A percentile compares a stretch with the other conserved stretches of the same genome.
These are phyloP conservation scores for Cercospora brassicicola DNA, from an alignment of 2,329 filamentous ascomycete genomes.

Conservation along the genomic window DNA sequence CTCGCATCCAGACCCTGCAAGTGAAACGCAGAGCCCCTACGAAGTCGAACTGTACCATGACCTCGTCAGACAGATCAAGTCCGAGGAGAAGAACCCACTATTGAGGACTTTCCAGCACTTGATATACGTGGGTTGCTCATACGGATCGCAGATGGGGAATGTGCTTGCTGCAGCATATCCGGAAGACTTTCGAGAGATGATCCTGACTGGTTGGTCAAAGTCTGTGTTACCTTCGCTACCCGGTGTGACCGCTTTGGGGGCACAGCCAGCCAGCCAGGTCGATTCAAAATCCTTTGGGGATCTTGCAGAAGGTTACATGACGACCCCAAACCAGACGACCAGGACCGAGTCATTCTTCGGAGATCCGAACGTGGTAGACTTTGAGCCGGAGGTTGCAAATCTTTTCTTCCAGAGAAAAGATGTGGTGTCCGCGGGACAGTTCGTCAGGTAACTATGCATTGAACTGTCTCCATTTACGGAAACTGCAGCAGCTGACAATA, in stretches of 20 bases:
- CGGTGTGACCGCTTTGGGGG: constrained; percentile 12
- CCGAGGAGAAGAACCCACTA: constrained; percentile 2
- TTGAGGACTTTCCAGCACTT: constrained; percentile 11
- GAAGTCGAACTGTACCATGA: constrained; percentile 20
- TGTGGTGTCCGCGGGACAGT: constrained; percentile 21
- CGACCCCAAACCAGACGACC: constrained; percentile 16
- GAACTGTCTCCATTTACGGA: not conserved
- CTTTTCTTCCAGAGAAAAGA: constrained; percentile 20
- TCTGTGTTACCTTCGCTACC: constrained; percentile 16
- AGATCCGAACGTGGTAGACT: constrained; percentile 16
- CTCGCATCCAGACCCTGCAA: constrained; percentile 20
- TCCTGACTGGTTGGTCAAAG: constrained; percentile 25
- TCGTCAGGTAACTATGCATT: constrained; percentile 8
- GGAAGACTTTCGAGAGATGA: constrained; percentile 19
- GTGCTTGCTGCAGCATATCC: constrained; percentile 12
- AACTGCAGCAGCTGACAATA: not conserved
- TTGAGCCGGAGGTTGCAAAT: constrained; percentile 15
- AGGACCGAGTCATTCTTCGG: constrained; percentile 26
- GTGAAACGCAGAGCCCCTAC: constrained; percentile 17
- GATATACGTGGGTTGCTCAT: constrained; percentile 17
- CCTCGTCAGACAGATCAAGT: constrained; percentile 13
- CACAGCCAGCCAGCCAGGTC: constrained; percentile 17
- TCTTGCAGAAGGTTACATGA: constrained; percentile 22
- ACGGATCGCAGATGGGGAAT: constrained; percentile 17
- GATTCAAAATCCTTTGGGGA: constrained; percentile 12